phyloP scores from a whole-genome alignment of 495 filamentous ascomycete species.

The Neurospora hispaniola region DNA sequence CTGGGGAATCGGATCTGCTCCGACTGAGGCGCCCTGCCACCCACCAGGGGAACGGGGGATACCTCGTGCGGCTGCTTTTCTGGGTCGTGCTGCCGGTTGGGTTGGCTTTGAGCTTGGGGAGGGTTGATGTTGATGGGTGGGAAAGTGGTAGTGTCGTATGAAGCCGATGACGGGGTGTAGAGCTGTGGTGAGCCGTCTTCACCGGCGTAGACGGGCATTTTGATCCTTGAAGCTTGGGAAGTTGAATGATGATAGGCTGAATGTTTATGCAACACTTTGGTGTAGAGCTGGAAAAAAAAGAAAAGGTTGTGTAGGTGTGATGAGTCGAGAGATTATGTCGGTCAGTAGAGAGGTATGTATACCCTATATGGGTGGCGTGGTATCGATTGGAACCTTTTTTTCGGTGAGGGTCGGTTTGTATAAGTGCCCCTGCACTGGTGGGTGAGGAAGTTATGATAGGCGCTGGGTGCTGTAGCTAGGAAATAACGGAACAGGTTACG shows the following conservation, averaged over 20 bases:
- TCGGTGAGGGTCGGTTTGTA: neutral
- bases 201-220: neutral
- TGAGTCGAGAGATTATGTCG: neutral
- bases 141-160: neutral
- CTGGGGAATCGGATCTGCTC: conserved; percentile 32
- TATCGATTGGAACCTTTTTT: neutral
- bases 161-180: neutral
- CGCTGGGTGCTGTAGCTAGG: neutral
- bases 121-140: neutral
- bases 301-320: neutral
- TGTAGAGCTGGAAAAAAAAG: neutral
- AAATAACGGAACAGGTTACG: neutral
- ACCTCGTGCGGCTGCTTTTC: conserved; percentile 11
- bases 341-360: neutral
- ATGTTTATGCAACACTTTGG: neutral
- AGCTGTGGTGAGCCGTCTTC: neutral
- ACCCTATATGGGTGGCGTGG: neutral
- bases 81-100: neutral
- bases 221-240: neutral
- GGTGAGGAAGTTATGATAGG: neutral
- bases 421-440: neutral
- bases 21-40: conserved; percentile 37
- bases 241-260: neutral
- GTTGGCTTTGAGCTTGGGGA: neutral
- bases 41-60: conserved; percentile 30